Percentiles rank a stretch among this genome's conserved stretches.
Conservation (phyloP, 1,139 yeast genomes). For the Yamadazyma triangularis region DNA sequence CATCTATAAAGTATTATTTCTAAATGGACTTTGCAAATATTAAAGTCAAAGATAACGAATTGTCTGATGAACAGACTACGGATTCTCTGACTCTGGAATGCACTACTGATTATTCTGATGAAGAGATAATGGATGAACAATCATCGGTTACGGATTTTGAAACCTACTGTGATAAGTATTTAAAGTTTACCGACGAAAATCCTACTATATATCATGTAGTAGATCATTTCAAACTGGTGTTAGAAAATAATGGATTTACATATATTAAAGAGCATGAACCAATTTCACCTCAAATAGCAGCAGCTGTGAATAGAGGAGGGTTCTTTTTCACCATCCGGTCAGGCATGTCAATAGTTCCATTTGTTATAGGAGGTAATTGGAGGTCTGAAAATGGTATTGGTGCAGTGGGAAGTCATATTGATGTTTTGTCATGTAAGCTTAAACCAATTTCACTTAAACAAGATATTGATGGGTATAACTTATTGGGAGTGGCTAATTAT, state of each 20-base stretch:
- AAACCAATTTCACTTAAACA: conserved; percentile 51
- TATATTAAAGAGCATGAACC: conserved; percentile 48
- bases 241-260: conserved; percentile 48
- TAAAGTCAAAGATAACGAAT: neutral
- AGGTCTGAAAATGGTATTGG: conserved; percentile 53
- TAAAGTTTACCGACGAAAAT: conserved; percentile 53
- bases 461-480: conserved; percentile 53
- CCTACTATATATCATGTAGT: conserved; percentile 66
- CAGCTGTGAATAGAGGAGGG: conserved; percentile 16
- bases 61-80: neutral
- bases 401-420: conserved; percentile 57
- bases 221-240: conserved; percentile 33
- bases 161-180: conserved; percentile 48
- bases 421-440: conserved; percentile 52
- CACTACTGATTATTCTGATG: neutral
- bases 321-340: conserved; percentile 52
- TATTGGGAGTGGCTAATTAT: conserved; percentile 65
- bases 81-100: neutral
- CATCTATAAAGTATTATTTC: too few relatives aligned
- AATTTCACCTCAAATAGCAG: conserved; percentile 32
- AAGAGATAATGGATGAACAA: neutral
- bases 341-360: conserved; percentile 54
- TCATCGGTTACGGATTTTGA: too few relatives aligned
- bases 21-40: too few relatives aligned
- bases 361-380: conserved; percentile 57